Conservation (phyloP, 257 asterid genomes). For the Handroanthus guayacan region DNA sequence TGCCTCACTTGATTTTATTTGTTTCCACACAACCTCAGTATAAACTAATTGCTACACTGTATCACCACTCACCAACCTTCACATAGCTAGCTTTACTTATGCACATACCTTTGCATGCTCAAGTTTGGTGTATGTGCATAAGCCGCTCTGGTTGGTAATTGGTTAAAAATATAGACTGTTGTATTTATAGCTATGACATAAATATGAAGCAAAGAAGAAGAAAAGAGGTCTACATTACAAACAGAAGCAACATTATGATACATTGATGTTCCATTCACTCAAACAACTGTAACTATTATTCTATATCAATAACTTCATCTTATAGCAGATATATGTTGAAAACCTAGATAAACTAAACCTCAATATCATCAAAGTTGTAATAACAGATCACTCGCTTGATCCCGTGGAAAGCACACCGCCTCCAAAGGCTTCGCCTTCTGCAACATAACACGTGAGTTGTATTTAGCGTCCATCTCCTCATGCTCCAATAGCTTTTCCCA, state of each 20-base stretch:
- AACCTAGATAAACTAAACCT: background rate
- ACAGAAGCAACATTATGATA: too few species aligned
- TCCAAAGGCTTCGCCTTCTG: conserved; percentile 53
- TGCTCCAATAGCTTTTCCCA: conserved; percentile 45
- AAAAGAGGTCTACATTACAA: background rate
- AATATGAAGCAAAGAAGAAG: background rate
- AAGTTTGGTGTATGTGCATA: too few species aligned
- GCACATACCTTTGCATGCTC: too few species aligned
- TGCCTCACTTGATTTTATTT: too few species aligned
- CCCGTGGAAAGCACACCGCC: conserved; percentile 47
- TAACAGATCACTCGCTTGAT: conserved; percentile 40
- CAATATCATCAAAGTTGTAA: conserved; percentile 32
- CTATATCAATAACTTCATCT: background rate
- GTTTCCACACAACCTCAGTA: too few species aligned
- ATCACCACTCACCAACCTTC: too few species aligned
- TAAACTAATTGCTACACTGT: too few species aligned
- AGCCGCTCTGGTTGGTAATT: too few species aligned
- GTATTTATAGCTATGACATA: too few species aligned
- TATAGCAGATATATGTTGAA: background rate
- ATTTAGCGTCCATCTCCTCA: conserved; percentile 32
- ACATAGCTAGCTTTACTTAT: too few species aligned
- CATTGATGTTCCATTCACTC: background rate
- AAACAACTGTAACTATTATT: background rate
- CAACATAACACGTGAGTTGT: conserved; percentile 1
- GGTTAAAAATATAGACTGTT: too few species aligned